A percentile compares a stretch with the other conserved stretches of the same genome.
These are phyloP conservation scores for Penicillium expansum DNA, from an alignment of 2,329 filamentous ascomycete species.

Conservation along the genomic window DNA sequence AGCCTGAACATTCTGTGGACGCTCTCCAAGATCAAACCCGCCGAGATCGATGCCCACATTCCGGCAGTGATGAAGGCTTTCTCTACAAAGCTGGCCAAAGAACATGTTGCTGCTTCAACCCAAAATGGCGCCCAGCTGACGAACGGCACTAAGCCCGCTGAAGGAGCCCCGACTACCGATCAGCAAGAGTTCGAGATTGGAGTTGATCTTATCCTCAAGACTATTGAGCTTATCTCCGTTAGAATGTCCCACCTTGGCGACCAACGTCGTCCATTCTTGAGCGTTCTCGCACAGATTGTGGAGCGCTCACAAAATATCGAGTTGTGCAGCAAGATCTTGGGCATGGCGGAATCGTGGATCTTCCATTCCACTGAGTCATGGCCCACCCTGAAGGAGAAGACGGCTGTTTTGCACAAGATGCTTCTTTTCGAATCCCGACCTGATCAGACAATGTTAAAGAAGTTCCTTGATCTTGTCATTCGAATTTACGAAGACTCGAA, in stretches of 20 bases:
- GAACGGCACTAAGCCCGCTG: conserved; percentile 41
- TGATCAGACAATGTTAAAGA: conserved; percentile 81
- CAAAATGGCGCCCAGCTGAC: conserved; percentile 41
- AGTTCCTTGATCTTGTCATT: conserved; percentile 94
- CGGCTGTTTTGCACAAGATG: conserved; percentile 99
- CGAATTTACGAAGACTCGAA: conserved; percentile 97
- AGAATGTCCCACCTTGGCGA: conserved; percentile 92
- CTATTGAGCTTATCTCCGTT: conserved; percentile 85
- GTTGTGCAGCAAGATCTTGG: conserved; percentile 87
- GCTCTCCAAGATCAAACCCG: conserved; percentile 76
- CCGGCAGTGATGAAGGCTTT: conserved; percentile 86
- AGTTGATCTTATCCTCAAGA: conserved; percentile 87
- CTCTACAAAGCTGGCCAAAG: conserved; percentile 85
- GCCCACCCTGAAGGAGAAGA: conserved; percentile 98
- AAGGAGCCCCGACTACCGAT: conserved; percentile 50
- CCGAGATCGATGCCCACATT: conserved; percentile 87
- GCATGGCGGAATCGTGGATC: conserved; percentile 93
- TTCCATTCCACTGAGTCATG: conserved; percentile 93
- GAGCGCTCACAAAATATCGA: conserved; percentile 87
- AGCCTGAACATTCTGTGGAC: conserved; percentile 94
- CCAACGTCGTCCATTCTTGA: conserved; percentile 87
- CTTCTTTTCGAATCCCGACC: conserved; percentile 83
- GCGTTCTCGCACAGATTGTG: conserved; percentile 88
- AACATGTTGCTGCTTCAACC: conserved; percentile 76
- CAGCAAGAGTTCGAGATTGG: conserved; percentile 83